Percentiles rank a stretch among this genome's conserved stretches.
These are phyloP conservation scores for Anthracocystis setariae DNA, from an alignment of 1,284 basidiomycete genomes.

Conservation along the genomic window DNA sequence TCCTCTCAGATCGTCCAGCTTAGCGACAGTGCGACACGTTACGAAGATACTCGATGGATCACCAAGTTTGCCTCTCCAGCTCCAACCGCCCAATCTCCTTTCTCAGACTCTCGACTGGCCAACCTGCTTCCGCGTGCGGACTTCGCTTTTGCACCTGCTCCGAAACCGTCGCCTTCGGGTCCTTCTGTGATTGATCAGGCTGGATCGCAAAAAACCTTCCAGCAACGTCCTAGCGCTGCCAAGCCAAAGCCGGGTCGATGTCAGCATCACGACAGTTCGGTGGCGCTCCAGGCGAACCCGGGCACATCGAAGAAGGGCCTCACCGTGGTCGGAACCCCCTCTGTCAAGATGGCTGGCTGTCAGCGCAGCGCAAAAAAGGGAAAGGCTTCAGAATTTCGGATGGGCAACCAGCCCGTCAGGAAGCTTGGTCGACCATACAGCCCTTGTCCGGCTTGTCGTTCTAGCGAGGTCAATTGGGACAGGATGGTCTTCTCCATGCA, in stretches of 20 bases:
- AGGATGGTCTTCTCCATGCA: slow-evolving; percentile 12
- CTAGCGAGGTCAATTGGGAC: slow-evolving; percentile 7
- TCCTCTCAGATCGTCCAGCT: background rate
- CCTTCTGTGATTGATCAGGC: background rate
- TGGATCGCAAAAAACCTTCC: background rate
- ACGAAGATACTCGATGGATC: background rate
- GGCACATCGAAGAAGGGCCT: slow-evolving; percentile 4
- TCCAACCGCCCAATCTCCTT: background rate
- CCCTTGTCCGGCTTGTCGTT: background rate
- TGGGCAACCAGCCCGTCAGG: background rate
- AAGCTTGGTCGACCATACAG: slow-evolving; percentile 5
- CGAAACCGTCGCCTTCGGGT: slow-evolving; percentile 14
- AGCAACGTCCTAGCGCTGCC: background rate
- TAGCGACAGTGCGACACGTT: background rate
- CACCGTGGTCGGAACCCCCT: background rate
- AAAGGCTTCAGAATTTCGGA: background rate
- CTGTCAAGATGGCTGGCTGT: background rate
- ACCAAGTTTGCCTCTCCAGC: slow-evolving; percentile 25
- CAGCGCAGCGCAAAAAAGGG: background rate
- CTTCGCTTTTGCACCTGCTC: slow-evolving; percentile 3
- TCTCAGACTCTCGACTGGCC: background rate
- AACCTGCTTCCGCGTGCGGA: background rate
- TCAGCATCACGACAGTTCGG: background rate
- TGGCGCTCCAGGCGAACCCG: slow-evolving; percentile 12
- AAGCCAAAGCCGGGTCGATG: background rate